These are phyloP conservation scores for Jasminum sambac DNA, from an alignment of 257 asterid genomes.

Conservation along the genomic window DNA sequence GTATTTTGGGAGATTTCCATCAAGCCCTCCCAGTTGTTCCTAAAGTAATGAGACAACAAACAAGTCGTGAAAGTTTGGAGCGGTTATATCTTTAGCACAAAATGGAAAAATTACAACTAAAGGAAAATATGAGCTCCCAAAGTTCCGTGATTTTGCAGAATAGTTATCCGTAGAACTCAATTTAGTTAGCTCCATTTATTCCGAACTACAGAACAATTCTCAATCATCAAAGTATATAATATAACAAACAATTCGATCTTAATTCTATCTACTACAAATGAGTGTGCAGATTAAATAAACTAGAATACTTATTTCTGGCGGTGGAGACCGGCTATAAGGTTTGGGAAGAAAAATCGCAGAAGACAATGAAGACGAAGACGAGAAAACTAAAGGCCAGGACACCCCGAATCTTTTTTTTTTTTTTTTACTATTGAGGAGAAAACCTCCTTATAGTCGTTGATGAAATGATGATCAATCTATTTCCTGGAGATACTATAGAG, in stretches of 20 bases:
- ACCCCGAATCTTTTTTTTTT: too few species aligned
- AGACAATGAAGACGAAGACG: too few species aligned
- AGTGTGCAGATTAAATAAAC: neutral
- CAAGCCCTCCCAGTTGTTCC: neutral
- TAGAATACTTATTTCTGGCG: too few species aligned
- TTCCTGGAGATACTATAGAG: neutral
- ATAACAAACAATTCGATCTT: too few species aligned
- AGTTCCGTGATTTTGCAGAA: neutral
- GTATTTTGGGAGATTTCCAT: conserved; percentile 14
- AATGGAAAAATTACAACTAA: neutral
- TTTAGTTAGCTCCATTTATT: neutral
- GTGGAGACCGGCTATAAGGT: too few species aligned
- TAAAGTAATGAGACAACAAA: neutral
- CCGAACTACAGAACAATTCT: neutral
- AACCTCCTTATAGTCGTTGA: too few species aligned
- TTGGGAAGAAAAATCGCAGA: too few species aligned
- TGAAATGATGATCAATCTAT: neutral
- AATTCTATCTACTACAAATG: conserved; percentile 1
- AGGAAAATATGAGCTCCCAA: neutral
- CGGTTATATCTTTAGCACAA: neutral
- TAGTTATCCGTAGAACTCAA: neutral
- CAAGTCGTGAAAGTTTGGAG: neutral
- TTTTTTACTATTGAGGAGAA: too few species aligned
- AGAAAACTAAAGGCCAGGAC: too few species aligned
- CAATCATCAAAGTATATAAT: neutral